These are phyloP conservation scores for Alternaria hordeiaustralica DNA, from an alignment of 2,329 filamentous ascomycete genomes.

Conservation along the genomic window DNA sequence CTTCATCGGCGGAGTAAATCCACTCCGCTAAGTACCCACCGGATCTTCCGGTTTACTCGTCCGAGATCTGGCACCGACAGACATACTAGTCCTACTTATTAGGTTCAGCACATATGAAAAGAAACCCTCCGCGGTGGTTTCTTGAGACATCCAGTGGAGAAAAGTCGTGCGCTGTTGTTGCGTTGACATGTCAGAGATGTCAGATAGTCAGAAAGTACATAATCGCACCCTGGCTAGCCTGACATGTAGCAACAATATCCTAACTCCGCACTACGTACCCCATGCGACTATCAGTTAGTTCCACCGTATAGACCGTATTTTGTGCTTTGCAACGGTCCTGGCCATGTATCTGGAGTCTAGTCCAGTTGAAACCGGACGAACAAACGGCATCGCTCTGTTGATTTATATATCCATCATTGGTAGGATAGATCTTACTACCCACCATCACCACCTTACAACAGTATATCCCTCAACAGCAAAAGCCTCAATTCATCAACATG, in stretches of 20 bases:
- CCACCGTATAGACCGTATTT: neutral
- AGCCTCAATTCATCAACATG: conserved; percentile 17
- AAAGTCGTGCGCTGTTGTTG: neutral
- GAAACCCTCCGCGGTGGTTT: neutral
- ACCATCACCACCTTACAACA: neutral
- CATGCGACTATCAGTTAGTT: neutral
- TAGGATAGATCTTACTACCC: neutral
- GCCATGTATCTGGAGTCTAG: neutral
- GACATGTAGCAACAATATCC: neutral
- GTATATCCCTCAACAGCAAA: neutral
- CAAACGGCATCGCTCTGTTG: neutral
- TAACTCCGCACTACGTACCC: neutral
- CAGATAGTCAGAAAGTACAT: conserved; percentile 5
- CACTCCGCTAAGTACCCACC: neutral
- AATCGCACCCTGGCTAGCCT: neutral
- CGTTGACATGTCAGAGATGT: conserved; percentile 1
- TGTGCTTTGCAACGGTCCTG: neutral
- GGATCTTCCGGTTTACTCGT: neutral
- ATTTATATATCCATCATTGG: neutral
- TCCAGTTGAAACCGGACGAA: neutral
- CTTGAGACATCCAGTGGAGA: neutral
- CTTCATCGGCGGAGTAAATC: neutral
- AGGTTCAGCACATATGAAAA: neutral
- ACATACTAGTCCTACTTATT: neutral
- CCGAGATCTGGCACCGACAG: neutral